Evolutionary conservation across 2,329 filamentous ascomycete genomes (phyloP).

Genomic region (Colletotrichum spinosum): DNA sequence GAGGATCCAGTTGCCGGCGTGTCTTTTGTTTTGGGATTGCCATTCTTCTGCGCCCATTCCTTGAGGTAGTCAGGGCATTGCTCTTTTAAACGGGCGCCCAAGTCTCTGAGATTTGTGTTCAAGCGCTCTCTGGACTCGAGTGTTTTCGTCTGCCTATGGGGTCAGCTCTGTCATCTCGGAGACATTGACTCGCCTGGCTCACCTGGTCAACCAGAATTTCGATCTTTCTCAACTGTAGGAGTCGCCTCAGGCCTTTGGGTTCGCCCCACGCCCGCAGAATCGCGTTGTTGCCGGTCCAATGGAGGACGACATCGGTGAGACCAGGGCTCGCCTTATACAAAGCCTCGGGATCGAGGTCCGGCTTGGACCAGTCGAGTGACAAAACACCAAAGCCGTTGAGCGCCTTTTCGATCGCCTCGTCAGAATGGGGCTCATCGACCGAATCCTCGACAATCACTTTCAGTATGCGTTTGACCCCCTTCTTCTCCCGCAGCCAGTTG

Average conservation of each 20-base stretch:
- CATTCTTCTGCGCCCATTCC: conserved; percentile 6
- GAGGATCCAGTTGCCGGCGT: too few relatives aligned
- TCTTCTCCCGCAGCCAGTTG: conserved; percentile 42
- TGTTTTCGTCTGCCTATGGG: background rate
- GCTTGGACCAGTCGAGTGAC: conserved; percentile 45
- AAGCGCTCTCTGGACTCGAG: conserved; percentile 37
- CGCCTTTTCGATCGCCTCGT: conserved; percentile 44
- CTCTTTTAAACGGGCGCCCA: conserved; percentile 36
- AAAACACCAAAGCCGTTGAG: conserved; percentile 43
- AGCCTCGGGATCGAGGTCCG: conserved; percentile 39
- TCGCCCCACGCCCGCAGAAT: conserved; percentile 47
- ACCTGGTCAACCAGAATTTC: conserved; percentile 42
- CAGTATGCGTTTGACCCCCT: conserved; percentile 42
- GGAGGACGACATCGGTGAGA: conserved; percentile 42
- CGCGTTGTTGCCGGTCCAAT: conserved; percentile 48
- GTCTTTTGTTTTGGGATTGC: background rate
- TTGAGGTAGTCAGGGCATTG: conserved; percentile 23
- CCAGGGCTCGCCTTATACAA: conserved; percentile 33
- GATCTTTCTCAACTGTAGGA: conserved; percentile 42
- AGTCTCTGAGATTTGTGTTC: conserved; percentile 36
- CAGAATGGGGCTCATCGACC: conserved; percentile 40
- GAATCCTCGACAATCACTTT: conserved; percentile 45
- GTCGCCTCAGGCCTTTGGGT: conserved; percentile 40
- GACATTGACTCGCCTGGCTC: background rate
- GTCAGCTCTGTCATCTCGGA: background rate